Base-by-base conservation (phyloP, 805 yeast genomes). In the Jamesozyma jinghongensis region DNA sequence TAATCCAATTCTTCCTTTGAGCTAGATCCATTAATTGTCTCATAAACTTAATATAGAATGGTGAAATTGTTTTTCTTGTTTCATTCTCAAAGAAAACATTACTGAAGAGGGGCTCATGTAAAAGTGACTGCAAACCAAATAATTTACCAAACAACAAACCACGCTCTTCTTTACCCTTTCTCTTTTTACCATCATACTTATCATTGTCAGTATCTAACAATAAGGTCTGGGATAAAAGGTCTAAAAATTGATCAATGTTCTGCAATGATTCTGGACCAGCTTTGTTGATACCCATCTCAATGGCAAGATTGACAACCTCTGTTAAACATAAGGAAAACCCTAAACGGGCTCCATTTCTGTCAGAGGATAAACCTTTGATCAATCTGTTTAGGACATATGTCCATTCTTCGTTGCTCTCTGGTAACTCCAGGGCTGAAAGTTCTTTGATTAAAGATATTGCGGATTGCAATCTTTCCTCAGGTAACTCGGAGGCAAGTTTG, bases 251-350 rank as follows among this genome's bases (percentile, higher is more conserved):
- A 17, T 51, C 50, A n/a, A 53, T 46, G 20, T 48, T 36, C 11
- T 43, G 38, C 18, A 56, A 28, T 20, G 47, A 46, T 17, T 37
- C 42, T 3, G 59, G 58, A 5, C 42, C 42, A 10, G 18, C 14
- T 22, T 13, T 22, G 6, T 30, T 14, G 1, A 7, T 16, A 20
- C 36, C 29, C 32, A 32, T 70, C 35, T 55, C 46, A 17, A 60
- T 39, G 27, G 66, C 50, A 57, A 65, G 28, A 63, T 63, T 58
- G 50, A 69, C 38, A 1, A 81, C 63, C 58, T 90, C 97, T 0
- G 88, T 76, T 34, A 90, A 63, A 34, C 95, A 90, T 71, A 85
- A 75, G 2, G 95, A 84, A 54, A 81, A 90, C 4, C 97, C 97
- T 22, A 85, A 63, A 42, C 97, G 69, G 1, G 95, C 92, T 36